phyloP scores from a whole-genome alignment of 352 stramenopile species.

The Saprolegnia parasitica region DNA sequence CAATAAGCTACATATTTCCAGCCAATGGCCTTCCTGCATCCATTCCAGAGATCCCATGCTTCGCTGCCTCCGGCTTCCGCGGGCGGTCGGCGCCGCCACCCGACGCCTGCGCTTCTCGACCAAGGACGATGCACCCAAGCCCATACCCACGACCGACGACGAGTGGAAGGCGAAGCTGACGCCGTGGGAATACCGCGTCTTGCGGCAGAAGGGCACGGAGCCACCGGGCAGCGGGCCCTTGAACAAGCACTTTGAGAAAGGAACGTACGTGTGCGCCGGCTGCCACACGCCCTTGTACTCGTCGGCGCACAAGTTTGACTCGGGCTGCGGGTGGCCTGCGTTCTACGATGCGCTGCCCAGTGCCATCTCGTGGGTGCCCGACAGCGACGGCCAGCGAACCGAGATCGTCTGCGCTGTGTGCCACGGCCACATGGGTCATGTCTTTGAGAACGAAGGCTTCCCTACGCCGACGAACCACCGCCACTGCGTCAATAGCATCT shows the following conservation, averaged over 20 bases:
- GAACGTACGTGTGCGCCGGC: conserved; percentile 82
- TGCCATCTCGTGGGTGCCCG: conserved; percentile 71
- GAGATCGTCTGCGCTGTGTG: conserved; percentile 88
- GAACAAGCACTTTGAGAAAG: conserved; percentile 82
- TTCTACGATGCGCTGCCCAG: conserved; percentile 88
- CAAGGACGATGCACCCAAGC: not conserved
- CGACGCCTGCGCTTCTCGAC: not conserved
- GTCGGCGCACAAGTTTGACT: conserved; percentile 88
- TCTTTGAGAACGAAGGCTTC: conserved; percentile 88
- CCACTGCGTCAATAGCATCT: conserved; percentile 89
- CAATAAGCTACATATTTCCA: not conserved
- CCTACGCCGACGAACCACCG: conserved; percentile 81
- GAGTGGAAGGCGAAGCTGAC: conserved; percentile 83
- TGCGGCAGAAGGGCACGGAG: conserved; percentile 89
- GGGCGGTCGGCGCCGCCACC: too few species aligned
- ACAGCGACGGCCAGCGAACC: conserved; percentile 65
- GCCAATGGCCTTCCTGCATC: not conserved
- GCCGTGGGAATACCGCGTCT: conserved; percentile 75
- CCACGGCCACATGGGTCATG: conserved; percentile 87
- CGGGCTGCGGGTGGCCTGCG: conserved; percentile 84
- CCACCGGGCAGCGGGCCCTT: conserved; percentile 80
- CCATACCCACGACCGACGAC: conserved; percentile 35
- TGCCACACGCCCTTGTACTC: conserved; percentile 86
- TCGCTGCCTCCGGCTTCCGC: not conserved
- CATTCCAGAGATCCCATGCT: not conserved